A percentile compares a stretch with the other conserved stretches of the same genome.
Conservation (phyloP, 441 rosid genomes). For the Erysimum cheiri region DNA sequence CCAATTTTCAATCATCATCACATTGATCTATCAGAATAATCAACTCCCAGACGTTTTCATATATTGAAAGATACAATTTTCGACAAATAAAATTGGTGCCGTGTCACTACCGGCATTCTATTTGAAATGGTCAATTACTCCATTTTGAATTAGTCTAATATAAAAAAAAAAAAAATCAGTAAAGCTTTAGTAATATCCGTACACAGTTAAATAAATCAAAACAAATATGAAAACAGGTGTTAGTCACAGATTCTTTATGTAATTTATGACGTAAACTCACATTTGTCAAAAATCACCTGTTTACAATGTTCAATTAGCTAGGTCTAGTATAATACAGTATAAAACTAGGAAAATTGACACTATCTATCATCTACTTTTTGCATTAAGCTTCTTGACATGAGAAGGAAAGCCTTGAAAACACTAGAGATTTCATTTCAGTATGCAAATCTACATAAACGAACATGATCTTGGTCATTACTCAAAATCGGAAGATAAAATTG, state of each 20-base stretch:
- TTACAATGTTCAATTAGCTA: neutral
- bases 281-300: neutral
- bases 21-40: slow-evolving; percentile 22
- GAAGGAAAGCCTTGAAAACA: neutral
- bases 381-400: slow-evolving; percentile 13
- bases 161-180: too few species aligned
- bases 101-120: slow-evolving; percentile 26
- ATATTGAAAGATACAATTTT: neutral
- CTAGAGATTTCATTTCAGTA: slow-evolving; percentile 6
- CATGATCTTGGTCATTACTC: neutral
- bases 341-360: neutral
- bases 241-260: slow-evolving; percentile 13
- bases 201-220: slow-evolving; percentile 10
- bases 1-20: neutral
- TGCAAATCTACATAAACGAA: slow-evolving; percentile 24
- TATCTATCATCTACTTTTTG: slow-evolving; percentile 3
- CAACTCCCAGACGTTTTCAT: neutral
- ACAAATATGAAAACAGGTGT: neutral
- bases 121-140: slow-evolving; percentile 35
- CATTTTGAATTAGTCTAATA: slow-evolving; percentile 29
- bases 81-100: slow-evolving; percentile 36
- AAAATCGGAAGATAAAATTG: neutral
- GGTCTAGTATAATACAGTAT: too few species aligned
- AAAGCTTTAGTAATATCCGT: neutral
- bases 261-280: slow-evolving; percentile 31